Base-by-base conservation (phyloP, 176 grass and related monocot genomes). In the Otatea glauca region DNA sequence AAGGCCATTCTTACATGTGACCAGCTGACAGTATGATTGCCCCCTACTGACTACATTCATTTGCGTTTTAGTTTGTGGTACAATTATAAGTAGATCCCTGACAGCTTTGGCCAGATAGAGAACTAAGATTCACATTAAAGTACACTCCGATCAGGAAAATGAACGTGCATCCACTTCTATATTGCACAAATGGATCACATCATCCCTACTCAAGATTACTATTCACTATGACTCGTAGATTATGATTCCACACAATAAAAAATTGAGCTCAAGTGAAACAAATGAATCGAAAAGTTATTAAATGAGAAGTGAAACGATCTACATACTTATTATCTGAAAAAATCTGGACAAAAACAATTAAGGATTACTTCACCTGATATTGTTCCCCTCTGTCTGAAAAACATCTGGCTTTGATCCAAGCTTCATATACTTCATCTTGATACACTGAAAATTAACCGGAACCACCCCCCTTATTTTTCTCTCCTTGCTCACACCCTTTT, bases 371-470 rank as follows among this genome's bases (percentile, higher is more conserved):
- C 78, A 99, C 96, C 93, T 99, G 78, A 85, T 92, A 59, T 80
- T 88, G 55, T 90, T 94, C 55, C 86, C 93, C 25, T 99, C 93
- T 53, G 91, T 89, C 85, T 94, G 96, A 79, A 99, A 99, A 53
- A 79, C 91, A 82, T 99, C 93, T 5, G 96, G 88, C 84, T 99
- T 99, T n/a, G 96, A 95, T 85, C 96, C 96, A 86, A 99, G 93
- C 78, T 99, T 99, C 96, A 99, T 99, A 63, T 99, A 96, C 91
- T 99, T 99, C 96, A 99, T 99, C 39, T 86, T 92, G 69, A 42
- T 74, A 76, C 50, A 34, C 76, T 56, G 86, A 85, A 51, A 92
- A 12, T 44, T 16, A 34, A 83, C 70, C 70, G 29, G 60, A 72
- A 85, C 58, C 59, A 25, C 49, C 9, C 62, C 44, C 65, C 64